Conservation (phyloP, 176 grass and related monocot genomes). For the Musa itinerans region DNA sequence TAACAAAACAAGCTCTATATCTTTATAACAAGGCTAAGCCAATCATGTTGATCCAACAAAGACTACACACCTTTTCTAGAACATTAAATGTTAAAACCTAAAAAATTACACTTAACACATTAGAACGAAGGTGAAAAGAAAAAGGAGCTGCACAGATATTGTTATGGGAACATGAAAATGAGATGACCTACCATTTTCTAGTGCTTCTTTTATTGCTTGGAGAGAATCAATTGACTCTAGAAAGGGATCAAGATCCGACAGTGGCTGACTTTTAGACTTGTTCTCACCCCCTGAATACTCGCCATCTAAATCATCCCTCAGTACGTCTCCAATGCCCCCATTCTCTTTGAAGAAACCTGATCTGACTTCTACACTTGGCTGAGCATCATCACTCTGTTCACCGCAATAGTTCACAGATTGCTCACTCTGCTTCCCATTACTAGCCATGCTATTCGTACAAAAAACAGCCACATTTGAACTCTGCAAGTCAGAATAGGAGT, state of each 20-base stretch:
- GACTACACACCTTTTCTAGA: neutral
- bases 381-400: conserved; percentile 34
- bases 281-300: conserved; percentile 25
- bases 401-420: conserved; percentile 23
- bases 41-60: neutral
- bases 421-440: conserved; percentile 28
- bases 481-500: conserved; percentile 29
- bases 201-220: conserved; percentile 47
- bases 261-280: conserved; percentile 37
- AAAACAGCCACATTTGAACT: conserved; percentile 29
- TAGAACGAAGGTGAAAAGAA: neutral
- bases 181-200: conserved; percentile 44
- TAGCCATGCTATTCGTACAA: neutral
- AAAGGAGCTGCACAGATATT: neutral
- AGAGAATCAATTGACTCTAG: conserved; percentile 57
- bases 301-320: conserved; percentile 22
- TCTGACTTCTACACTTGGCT: conserved; percentile 31
- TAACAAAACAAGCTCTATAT: neutral
- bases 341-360: conserved; percentile 26
- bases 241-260: conserved; percentile 38
- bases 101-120: neutral
- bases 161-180: neutral
- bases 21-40: neutral
- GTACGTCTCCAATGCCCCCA: conserved; percentile 21
- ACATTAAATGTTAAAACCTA: neutral